These are phyloP conservation scores for Saprolegnia diclina DNA, from an alignment of 352 stramenopile genomes.

Conservation along the genomic window DNA sequence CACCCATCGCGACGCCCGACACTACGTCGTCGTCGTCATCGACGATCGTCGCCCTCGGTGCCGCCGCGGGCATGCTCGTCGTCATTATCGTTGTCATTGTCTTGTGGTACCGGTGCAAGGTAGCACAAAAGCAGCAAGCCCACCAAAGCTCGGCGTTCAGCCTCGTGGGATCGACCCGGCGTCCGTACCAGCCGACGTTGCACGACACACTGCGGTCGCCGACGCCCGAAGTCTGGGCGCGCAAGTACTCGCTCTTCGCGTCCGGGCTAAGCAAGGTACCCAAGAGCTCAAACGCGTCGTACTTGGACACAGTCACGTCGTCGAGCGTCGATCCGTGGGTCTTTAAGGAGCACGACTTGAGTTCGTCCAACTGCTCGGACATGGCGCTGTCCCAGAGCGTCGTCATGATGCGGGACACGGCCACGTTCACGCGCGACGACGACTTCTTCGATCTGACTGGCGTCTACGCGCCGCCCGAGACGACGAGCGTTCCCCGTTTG, in stretches of 20 bases:
- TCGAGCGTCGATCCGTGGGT: constrained; percentile 4
- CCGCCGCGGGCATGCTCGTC: neutral
- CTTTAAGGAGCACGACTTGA: constrained; percentile 3
- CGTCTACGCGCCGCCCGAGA: neutral
- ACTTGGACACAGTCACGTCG: constrained; percentile 10
- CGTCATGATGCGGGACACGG: constrained; percentile 13
- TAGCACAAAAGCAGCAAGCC: neutral
- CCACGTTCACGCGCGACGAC: constrained; percentile 5
- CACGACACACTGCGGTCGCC: constrained; percentile 8
- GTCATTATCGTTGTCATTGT: neutral
- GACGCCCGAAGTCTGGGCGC: constrained; percentile 5
- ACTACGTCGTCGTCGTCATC: no score
- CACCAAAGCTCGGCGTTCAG: neutral
- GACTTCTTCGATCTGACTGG: neutral
- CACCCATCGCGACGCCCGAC: no score
- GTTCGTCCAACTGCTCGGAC: constrained; percentile 2
- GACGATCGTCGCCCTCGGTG: no score
- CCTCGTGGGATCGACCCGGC: neutral
- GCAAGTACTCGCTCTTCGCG: constrained; percentile 11
- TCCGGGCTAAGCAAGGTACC: neutral
- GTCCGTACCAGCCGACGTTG: neutral
- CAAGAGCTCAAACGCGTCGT: constrained; percentile 1
- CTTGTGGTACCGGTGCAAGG: neutral
- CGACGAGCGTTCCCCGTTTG: no score
- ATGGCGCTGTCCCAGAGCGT: neutral